phyloP scores from a whole-genome alignment of 1,284 basidiomycete genomes.

The Fistulinella cinereoalba region DNA sequence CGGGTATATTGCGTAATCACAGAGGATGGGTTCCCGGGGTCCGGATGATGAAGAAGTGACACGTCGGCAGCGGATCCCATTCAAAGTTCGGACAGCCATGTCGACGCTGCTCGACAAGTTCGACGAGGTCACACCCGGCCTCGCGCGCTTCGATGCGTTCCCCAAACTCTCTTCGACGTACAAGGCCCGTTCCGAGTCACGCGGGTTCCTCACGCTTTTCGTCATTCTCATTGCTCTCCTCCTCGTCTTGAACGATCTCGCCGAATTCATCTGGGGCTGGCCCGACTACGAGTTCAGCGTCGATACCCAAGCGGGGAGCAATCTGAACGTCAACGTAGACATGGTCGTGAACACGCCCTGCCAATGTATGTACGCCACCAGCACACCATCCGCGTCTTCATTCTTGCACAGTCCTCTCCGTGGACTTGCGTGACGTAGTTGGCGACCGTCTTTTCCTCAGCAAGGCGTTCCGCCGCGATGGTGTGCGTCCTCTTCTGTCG shows the following conservation, averaged over 20 bases:
- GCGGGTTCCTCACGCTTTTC: constrained; percentile 86
- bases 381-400: neutral
- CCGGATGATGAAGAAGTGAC: constrained; percentile 8
- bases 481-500: constrained; percentile 46
- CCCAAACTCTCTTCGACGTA: constrained; percentile 89
- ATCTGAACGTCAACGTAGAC: constrained; percentile 85
- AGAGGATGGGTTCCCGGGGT: constrained; percentile 11
- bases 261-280: constrained; percentile 91
- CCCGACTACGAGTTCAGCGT: constrained; percentile 84
- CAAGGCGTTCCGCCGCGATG: constrained; percentile 83
- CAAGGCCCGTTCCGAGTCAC: constrained; percentile 79
- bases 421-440: constrained; percentile 89
- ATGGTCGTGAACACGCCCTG: constrained; percentile 91
- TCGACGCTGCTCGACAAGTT: constrained; percentile 34
- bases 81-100: too few relatives aligned
- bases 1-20: constrained; percentile 22
- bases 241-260: constrained; percentile 83
- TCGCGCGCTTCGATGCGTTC: constrained; percentile 76
- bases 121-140: constrained; percentile 33
- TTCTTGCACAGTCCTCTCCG: constrained; percentile 62
- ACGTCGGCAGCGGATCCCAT: too few relatives aligned
- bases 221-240: constrained; percentile 71
- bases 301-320: constrained; percentile 60
- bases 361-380: constrained; percentile 59
- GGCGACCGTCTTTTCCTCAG: constrained; percentile 89